Evolutionary conservation across 2,329 filamentous ascomycete species (phyloP).

Genomic region (Nemania abortiva): DNA sequence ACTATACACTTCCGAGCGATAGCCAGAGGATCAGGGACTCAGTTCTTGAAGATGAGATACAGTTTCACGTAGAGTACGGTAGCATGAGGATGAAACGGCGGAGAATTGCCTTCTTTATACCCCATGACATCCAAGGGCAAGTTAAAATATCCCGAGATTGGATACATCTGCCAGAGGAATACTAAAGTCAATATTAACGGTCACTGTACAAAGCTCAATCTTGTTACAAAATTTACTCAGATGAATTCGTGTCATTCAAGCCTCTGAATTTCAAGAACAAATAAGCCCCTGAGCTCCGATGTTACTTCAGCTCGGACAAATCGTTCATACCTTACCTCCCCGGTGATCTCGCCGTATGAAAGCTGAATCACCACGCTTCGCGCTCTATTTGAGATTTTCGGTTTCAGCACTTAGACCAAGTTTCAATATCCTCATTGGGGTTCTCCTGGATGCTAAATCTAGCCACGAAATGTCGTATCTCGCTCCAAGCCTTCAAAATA

Average conservation of each 20-base stretch:
- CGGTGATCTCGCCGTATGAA: not conserved
- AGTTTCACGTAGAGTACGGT: slow-evolving; percentile 12
- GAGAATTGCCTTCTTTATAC: slow-evolving; percentile 32
- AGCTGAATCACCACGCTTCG: not conserved
- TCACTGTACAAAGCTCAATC: too few relatives aligned
- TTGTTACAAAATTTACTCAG: too few relatives aligned
- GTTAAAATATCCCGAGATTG: slow-evolving; percentile 27
- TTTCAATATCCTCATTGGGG: not conserved
- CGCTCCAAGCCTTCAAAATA: not conserved
- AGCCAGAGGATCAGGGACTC: slow-evolving; percentile 34
- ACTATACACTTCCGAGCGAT: slow-evolving; percentile 27
- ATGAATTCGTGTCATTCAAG: not conserved
- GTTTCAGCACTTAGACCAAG: too few relatives aligned
- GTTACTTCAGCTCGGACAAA: not conserved
- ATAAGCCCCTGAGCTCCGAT: not conserved
- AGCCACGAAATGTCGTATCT: not conserved
- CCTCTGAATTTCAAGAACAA: not conserved
- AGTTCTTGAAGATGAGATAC: slow-evolving; percentile 31
- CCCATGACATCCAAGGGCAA: not conserved
- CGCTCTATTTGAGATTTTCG: too few relatives aligned
- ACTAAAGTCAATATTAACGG: not conserved
- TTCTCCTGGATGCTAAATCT: not conserved
- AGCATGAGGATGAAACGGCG: slow-evolving; percentile 14
- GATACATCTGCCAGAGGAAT: slow-evolving; percentile 25
- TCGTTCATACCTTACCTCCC: not conserved